Evolutionary conservation across 225 moss, liverwort and hornwort genomes (phyloP).

Genomic region (Lunularia cruciata): DNA sequence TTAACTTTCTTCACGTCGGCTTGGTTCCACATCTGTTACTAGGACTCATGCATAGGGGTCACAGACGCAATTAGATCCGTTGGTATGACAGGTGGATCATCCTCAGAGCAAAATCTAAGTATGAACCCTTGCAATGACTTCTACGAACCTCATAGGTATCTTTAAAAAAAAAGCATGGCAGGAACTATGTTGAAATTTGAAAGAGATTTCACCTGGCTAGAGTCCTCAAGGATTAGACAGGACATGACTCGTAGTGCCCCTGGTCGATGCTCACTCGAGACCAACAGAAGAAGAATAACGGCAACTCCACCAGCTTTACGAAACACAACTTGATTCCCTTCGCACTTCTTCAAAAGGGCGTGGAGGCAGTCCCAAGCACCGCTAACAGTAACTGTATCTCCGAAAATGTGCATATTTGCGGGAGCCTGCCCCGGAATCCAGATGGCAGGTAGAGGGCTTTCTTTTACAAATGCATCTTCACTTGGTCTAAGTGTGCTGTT

Average conservation of each 20-base stretch:
- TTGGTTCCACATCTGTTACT: too few relatives aligned
- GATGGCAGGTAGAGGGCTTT: constrained; percentile 10
- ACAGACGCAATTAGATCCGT: too few relatives aligned
- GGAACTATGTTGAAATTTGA: neutral
- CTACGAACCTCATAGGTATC: too few relatives aligned
- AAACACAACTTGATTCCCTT: constrained; percentile 86
- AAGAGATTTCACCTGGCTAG: constrained; percentile 58
- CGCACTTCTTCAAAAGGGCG: constrained; percentile 70
- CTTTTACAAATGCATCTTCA: constrained; percentile 17
- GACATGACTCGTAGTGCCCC: constrained; percentile 73
- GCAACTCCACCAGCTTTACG: constrained; percentile 73
- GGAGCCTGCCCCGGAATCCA: constrained; percentile 20
- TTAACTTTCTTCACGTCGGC: too few relatives aligned
- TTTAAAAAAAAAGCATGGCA: neutral
- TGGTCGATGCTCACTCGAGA: constrained; percentile 61
- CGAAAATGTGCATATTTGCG: constrained; percentile 56
- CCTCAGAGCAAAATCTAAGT: too few relatives aligned
- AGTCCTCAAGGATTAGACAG: constrained; percentile 83
- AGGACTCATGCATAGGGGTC: too few relatives aligned
- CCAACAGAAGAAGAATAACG: constrained; percentile 70
- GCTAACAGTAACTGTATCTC: constrained; percentile 61
- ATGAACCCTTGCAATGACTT: too few relatives aligned
- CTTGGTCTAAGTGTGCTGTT: constrained; percentile 2
- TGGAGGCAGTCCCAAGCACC: constrained; percentile 89
- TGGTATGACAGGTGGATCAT: too few relatives aligned